A percentile compares a stretch with the other conserved stretches of the same genome.
Evolutionary conservation across 495 filamentous ascomycete genomes (phyloP).

Genomic region (Penicillium arizonense): DNA sequence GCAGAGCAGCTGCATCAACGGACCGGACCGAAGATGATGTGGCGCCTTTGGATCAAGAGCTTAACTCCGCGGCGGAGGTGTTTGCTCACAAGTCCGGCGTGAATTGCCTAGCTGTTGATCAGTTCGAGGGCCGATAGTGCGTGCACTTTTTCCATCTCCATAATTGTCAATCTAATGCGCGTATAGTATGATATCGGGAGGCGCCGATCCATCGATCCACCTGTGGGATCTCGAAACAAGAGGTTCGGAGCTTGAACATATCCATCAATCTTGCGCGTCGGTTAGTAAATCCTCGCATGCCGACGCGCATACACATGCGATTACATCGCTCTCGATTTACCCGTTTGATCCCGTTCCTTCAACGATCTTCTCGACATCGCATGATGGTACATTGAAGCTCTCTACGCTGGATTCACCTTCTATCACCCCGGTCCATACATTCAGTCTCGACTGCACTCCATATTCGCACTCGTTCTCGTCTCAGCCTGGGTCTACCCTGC

Average conservation of each 20-base stretch:
- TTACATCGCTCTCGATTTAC: conserved; percentile 84
- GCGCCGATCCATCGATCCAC: conserved; percentile 72
- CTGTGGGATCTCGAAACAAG: conserved; percentile 77
- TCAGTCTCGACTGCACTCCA: conserved; percentile 67
- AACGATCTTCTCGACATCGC: conserved; percentile 79
- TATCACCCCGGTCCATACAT: conserved; percentile 56
- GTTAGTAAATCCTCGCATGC: conserved; percentile 41
- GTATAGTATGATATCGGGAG: conserved; percentile 74
- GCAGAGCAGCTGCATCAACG: conserved; percentile 31
- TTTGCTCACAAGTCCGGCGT: conserved; percentile 75
- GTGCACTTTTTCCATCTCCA: conserved; percentile 19
- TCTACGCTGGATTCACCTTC: conserved; percentile 60
- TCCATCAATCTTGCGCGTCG: conserved; percentile 49
- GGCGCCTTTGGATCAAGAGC: conserved; percentile 14
- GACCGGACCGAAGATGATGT: conserved; percentile 11
- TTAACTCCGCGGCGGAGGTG: conserved; percentile 26
- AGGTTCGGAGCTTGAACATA: conserved; percentile 39
- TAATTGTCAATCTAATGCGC: conserved; percentile 10
- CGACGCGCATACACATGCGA: conserved; percentile 68
- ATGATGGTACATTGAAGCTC: conserved; percentile 79
- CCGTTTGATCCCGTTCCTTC: conserved; percentile 70
- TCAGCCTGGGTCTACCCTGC: conserved; percentile 62
- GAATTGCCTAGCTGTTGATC: conserved; percentile 71
- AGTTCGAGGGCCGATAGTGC: conserved; percentile 74
- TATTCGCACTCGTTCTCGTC: conserved; percentile 77